Evolutionary conservation across 306 rosid genomes (phyloP).

Genomic region (Coriaria nepalensis): DNA sequence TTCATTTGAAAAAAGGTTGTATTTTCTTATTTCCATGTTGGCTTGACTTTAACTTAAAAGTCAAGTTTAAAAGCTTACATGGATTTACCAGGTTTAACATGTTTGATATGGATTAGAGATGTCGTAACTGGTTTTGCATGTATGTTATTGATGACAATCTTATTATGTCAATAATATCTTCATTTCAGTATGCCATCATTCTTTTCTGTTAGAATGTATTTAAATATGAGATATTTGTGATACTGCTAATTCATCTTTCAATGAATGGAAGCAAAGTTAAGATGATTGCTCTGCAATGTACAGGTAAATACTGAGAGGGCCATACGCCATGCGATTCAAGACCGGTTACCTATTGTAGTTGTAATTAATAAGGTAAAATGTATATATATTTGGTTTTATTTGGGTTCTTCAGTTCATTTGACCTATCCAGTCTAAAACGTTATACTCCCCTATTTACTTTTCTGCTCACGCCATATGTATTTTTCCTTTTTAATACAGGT

Average conservation of each 20-base stretch:
- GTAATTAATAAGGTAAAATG: conserved; percentile 73
- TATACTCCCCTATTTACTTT: neutral
- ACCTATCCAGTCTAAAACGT: neutral
- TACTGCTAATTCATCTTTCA: neutral
- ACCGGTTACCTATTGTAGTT: conserved; percentile 72
- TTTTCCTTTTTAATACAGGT: conserved; percentile 37
- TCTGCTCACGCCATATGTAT: conserved; percentile 4
- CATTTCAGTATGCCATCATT: neutral
- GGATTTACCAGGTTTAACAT: neutral
- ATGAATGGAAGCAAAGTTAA: conserved; percentile 1
- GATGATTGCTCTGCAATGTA: conserved; percentile 14
- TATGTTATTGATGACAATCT: too few relatives aligned
- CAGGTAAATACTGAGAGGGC: conserved; percentile 97
- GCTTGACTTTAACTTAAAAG: neutral
- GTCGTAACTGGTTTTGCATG: too few relatives aligned
- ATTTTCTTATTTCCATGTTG: too few relatives aligned
- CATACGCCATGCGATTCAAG: conserved; percentile 95
- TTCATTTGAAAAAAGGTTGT: too few relatives aligned
- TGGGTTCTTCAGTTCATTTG: neutral
- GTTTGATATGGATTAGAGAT: too few relatives aligned
- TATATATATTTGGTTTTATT: neutral
- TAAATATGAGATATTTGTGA: too few relatives aligned
- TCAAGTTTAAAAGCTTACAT: neutral
- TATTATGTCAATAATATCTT: too few relatives aligned
- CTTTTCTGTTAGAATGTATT: neutral